Evolutionary conservation across 345 rosid genomes (phyloP).

Genomic region (Euphorbia tirucalli): DNA sequence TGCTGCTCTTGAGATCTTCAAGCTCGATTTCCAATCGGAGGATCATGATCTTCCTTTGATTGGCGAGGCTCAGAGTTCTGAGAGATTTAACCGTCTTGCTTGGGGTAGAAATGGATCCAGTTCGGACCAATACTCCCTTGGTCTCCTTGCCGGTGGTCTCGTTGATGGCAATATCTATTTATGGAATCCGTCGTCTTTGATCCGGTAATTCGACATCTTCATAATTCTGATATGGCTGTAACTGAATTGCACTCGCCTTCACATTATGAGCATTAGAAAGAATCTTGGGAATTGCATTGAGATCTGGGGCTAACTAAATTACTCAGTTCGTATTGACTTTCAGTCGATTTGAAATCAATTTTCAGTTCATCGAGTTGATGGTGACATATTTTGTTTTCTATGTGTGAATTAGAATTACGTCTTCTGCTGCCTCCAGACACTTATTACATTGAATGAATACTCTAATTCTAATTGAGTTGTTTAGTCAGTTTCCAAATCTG

Average conservation of each 20-base stretch:
- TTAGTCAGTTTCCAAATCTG: conserved; percentile 5
- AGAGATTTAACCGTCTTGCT: conserved; percentile 88
- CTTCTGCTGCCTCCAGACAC: neutral
- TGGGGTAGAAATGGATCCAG: conserved; percentile 92
- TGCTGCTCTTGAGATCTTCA: conserved; percentile 91
- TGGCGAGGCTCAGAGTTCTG: conserved; percentile 84
- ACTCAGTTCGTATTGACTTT: neutral
- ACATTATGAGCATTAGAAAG: neutral
- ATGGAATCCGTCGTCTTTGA: conserved; percentile 80
- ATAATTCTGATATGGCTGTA: conserved; percentile 5
- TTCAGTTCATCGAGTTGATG: neutral
- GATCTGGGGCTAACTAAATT: neutral
- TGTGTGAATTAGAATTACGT: neutral
- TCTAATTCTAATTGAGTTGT: neutral
- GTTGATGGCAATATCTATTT: conserved; percentile 85
- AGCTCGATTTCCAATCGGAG: conserved; percentile 92
- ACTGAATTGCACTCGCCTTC: neutral
- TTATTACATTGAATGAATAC: neutral
- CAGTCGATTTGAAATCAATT: neutral
- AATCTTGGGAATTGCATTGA: neutral
- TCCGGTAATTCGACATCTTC: conserved; percentile 45
- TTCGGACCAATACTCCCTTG: conserved; percentile 70
- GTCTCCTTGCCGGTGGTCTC: conserved; percentile 94
- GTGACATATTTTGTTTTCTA: neutral
- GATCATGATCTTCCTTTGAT: conserved; percentile 73